Conservation (phyloP, 225 moss, liverwort and hornwort species). For the Physcomitrium patens region DNA sequence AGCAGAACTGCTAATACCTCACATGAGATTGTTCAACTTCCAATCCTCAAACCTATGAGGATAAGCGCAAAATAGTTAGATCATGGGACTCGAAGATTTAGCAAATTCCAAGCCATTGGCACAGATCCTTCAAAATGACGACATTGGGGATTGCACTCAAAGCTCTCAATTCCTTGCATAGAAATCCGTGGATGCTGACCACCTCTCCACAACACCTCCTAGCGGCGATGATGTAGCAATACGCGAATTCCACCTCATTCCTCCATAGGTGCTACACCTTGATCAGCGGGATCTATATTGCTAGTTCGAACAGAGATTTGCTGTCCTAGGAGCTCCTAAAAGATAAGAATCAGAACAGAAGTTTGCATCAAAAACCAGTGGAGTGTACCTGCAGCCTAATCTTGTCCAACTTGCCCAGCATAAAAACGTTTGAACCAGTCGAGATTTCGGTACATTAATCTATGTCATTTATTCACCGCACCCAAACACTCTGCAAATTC, state of each 20-base stretch:
- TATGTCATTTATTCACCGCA: too few species aligned
- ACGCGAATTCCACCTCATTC: slow-evolving; percentile 14
- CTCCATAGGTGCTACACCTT: slow-evolving; percentile 37
- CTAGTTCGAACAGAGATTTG: slow-evolving; percentile 32
- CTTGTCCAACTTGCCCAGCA: too few species aligned
- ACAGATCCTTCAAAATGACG: background rate
- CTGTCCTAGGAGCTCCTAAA: slow-evolving; percentile 42
- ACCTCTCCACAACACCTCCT: too few species aligned
- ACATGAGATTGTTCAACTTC: background rate
- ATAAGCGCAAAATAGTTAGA: background rate
- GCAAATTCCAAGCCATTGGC: background rate
- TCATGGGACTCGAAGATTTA: background rate
- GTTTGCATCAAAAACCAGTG: background rate
- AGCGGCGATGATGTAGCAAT: too few species aligned
- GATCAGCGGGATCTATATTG: slow-evolving; percentile 30
- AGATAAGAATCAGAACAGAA: background rate
- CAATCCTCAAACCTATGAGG: background rate
- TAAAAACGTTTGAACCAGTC: too few species aligned
- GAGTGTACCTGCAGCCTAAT: too few species aligned
- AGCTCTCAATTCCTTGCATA: too few species aligned
- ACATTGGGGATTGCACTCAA: background rate
- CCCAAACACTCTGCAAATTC: too few species aligned
- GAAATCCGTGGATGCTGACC: too few species aligned
- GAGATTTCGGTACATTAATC: too few species aligned
- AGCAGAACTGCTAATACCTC: background rate